Evolutionary conservation across 176 grass and related monocot genomes (phyloP), one percentile per base, ranked within the genome.

Genomic region (Melocanna baccifera): DNA sequence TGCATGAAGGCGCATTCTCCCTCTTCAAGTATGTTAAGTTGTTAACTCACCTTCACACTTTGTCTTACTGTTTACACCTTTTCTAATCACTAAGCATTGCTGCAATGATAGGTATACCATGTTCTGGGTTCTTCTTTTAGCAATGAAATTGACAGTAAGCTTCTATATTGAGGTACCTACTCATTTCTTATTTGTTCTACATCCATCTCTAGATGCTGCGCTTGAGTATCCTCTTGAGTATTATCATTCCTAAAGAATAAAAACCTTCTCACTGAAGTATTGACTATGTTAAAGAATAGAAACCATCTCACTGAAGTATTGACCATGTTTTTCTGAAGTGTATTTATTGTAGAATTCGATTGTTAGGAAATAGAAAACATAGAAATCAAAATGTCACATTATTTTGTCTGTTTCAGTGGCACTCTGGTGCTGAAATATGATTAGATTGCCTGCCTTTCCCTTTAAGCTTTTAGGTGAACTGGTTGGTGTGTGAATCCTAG

Each of bases 1-100:
- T 99, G 96, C 96, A 99, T 92, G 96, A 99, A 86, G 90, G 96
- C 19, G 84, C 96, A 84, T 99, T 91, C 81, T 99, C 96, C 65
- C 93, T 99, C 81, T 96, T 99, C 86, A 99, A 96, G 96, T 99
- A 92, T 69, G 96, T 85, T 62, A 85, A 67, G 10, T 29, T 71
- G 89, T 72, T 81, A 88, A 36, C 26, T 79, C 46, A 55, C 76
- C 57, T 65, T 80, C 72, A 53, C 8, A 70, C 56, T 77, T 66
- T 73, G 75, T 39, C 68, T 62, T 81, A 18, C 39, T 65, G 43
- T 84, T 81, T 79, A 18, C 47, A 19, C n/a, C 2, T 82, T 73
- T 83, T 76, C 58, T 67, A 56, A 50, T 43, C 62, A 75, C 67
- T 79, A 48, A 62, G 7, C 18, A 62, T 78, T 86, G 71, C 45